These are phyloP conservation scores for Schwanniomyces polymorphus DNA, from an alignment of 805 yeast species.

Conservation along the genomic window DNA sequence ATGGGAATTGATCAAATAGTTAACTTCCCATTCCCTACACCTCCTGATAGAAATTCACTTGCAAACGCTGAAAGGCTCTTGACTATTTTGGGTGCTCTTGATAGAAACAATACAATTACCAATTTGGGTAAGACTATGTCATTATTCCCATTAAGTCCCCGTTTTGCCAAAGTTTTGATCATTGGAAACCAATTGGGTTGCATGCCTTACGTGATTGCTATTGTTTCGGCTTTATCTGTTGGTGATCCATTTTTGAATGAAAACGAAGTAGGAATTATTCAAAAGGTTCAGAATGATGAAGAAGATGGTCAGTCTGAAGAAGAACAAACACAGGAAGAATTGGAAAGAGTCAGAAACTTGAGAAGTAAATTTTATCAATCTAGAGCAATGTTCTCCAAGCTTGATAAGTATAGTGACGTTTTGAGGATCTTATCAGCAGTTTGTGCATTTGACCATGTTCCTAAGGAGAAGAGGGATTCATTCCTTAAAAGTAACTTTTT, in stretches of 20 bases:
- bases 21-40: constrained; percentile 96
- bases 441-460: constrained; percentile 83
- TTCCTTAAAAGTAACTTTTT: constrained; percentile 67
- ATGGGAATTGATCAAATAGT: constrained; percentile 92
- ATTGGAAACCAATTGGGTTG: constrained; percentile 87
- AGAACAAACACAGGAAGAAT: constrained; percentile 33
- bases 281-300: constrained; percentile 10
- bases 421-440: constrained; percentile 74
- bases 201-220: constrained; percentile 83
- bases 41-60: constrained; percentile 69
- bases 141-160: constrained; percentile 87
- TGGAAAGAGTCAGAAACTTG: constrained; percentile 39
- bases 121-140: constrained; percentile 84
- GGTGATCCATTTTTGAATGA: constrained; percentile 87
- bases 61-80: constrained; percentile 67
- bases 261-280: constrained; percentile 63
- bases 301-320: constrained; percentile 28
- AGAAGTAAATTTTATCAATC: constrained; percentile 59
- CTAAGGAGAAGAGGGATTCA: constrained; percentile 37
- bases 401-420: constrained; percentile 77
- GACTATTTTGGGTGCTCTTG: constrained; percentile 76
- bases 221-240: constrained; percentile 89
- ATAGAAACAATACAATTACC: constrained; percentile 57
- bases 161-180: constrained; percentile 86
- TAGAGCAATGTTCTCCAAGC: constrained; percentile 56